Percentiles rank a stretch among this genome's conserved stretches.
phyloP scores from a whole-genome alignment of 2,329 filamentous ascomycete genomes.

The Fusarium miscanthi region DNA sequence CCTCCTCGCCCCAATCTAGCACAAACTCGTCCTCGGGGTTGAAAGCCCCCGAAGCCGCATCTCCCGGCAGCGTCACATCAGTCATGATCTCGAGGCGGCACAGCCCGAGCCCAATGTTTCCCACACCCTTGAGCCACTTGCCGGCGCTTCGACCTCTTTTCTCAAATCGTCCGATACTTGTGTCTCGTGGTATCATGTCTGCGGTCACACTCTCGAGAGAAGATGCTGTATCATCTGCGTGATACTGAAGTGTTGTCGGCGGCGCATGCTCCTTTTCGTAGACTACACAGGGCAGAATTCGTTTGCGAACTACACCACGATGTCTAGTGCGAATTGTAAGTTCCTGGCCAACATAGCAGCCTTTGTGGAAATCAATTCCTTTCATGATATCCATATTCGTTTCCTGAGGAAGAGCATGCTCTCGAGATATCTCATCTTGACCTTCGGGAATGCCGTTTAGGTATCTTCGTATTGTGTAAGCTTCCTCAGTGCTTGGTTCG shows the following conservation, averaged over 20 bases:
- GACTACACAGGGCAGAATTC: conserved; percentile 82
- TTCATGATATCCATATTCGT: conserved; percentile 87
- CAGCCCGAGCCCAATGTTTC: conserved; percentile 87
- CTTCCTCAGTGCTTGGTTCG: conserved; percentile 61
- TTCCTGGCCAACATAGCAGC: conserved; percentile 97
- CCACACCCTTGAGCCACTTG: conserved; percentile 81
- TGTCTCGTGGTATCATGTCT: conserved; percentile 57
- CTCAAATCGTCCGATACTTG: conserved; percentile 62
- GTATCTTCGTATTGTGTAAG: conserved; percentile 82
- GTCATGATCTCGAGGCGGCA: conserved; percentile 94
- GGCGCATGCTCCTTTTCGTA: conserved; percentile 63
- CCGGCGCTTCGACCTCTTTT: conserved; percentile 78
- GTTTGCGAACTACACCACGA: conserved; percentile 91
- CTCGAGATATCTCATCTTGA: conserved; percentile 77
- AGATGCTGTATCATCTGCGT: conserved; percentile 45
- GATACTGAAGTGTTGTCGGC: conserved; percentile 60
- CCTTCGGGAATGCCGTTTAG: conserved; percentile 87
- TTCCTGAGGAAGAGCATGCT: conserved; percentile 84
- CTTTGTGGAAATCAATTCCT: conserved; percentile 93
- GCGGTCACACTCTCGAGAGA: conserved; percentile 44
- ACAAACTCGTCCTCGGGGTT: conserved; percentile 71
- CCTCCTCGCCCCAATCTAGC: conserved; percentile 63
- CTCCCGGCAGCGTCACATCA: conserved; percentile 76
- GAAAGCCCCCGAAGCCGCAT: conserved; percentile 72
- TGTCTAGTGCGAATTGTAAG: conserved; percentile 96